phyloP scores from a whole-genome alignment of 495 filamentous ascomycete genomes.

The Neurospora sp. region DNA sequence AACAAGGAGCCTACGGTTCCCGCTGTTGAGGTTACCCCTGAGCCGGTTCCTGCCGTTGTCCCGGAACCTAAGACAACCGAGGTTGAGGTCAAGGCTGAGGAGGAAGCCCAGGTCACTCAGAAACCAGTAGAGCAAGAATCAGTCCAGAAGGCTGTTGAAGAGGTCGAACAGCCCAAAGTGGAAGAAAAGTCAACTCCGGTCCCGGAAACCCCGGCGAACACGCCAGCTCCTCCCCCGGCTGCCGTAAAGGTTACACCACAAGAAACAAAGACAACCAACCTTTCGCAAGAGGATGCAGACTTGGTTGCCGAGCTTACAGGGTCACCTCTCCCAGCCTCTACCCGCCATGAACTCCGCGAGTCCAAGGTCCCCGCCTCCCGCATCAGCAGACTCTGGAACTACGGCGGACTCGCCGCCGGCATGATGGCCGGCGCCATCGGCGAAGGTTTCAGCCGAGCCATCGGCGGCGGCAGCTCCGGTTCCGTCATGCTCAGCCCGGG shows the following conservation, averaged over 20 bases:
- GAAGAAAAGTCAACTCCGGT: not conserved
- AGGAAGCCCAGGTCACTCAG: not conserved
- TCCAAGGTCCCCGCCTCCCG: conserved; percentile 86
- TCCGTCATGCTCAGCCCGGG: conserved; percentile 79
- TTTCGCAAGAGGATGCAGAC: conserved; percentile 5
- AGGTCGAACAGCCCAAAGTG: not conserved
- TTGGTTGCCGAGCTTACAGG: conserved; percentile 9
- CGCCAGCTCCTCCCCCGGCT: not conserved
- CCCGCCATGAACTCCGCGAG: conserved; percentile 65
- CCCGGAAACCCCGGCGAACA: not conserved
- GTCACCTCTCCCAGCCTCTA: not conserved
- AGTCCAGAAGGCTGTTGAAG: not conserved
- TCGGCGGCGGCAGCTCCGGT: conserved; percentile 45
- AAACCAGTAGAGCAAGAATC: not conserved
- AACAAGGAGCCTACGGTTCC: conserved; percentile 2
- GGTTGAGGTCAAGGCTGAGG: not conserved
- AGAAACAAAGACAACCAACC: not conserved
- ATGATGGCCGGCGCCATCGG: conserved; percentile 92
- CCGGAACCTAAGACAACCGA: not conserved
- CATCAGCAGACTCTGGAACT: conserved; percentile 84
- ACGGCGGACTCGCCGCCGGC: conserved; percentile 81
- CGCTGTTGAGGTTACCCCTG: not conserved
- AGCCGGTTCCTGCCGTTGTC: not conserved
- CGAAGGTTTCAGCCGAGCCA: conserved; percentile 65
- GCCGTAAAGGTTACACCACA: not conserved